Percentiles rank a stretch among this genome's conserved stretches.
These are phyloP conservation scores for Dioscorea cayenensis DNA, from an alignment of 116 monocot genomes.

Conservation along the genomic window DNA sequence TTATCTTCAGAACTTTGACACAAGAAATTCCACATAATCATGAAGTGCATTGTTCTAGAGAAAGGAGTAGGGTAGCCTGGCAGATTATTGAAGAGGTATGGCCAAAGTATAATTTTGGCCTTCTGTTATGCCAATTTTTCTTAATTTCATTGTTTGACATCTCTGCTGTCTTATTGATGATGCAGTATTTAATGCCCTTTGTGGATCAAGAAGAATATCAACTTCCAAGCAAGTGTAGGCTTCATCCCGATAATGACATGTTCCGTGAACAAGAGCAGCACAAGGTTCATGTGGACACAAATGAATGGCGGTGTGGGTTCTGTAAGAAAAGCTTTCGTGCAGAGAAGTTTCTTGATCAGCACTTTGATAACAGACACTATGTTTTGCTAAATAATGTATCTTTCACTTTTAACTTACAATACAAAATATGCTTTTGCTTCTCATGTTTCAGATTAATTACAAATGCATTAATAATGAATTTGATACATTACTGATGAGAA, in stretches of 20 bases:
- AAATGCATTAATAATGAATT: background rate
- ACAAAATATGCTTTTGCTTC: background rate
- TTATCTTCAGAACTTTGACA: background rate
- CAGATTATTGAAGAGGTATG: conserved; percentile 81
- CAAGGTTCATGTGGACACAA: conserved; percentile 70
- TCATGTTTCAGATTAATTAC: no score
- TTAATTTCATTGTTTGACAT: background rate
- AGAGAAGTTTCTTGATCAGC: conserved; percentile 85
- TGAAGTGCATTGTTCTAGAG: conserved; percentile 95
- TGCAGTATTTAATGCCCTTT: conserved; percentile 96
- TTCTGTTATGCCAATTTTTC: background rate
- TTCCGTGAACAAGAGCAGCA: conserved; percentile 92
- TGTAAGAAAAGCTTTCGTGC: conserved; percentile 88
- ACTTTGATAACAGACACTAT: conserved; percentile 86
- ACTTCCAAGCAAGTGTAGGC: conserved; percentile 67
- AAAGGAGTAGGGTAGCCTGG: conserved; percentile 84
- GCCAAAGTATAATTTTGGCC: background rate
- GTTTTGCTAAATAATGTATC: conserved; percentile 79
- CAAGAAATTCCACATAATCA: conserved; percentile 13
- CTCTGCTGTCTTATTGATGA: background rate
- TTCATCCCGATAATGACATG: conserved; percentile 89
- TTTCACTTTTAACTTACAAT: background rate
- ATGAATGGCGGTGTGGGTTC: conserved; percentile 92
- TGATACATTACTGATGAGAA: background rate
- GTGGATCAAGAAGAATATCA: conserved; percentile 68